These are phyloP conservation scores for Lagenidium giganteum DNA, from an alignment of 352 stramenopile genomes.

Conservation along the genomic window DNA sequence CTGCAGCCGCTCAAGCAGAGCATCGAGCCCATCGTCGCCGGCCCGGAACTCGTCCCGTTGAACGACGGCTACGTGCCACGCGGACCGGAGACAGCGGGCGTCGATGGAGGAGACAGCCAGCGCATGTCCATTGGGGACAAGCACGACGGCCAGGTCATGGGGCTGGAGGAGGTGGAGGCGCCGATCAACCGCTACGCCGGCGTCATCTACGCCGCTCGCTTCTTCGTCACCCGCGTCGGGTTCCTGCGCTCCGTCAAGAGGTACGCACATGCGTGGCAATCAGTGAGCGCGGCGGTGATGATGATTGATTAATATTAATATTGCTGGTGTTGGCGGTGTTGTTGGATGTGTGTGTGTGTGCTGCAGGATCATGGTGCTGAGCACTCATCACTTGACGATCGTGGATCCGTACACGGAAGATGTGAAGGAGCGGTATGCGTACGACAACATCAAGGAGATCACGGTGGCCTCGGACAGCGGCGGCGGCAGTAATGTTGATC, in stretches of 20 bases:
- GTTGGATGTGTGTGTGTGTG: constrained; percentile 5
- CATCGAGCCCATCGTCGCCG: constrained; percentile 53
- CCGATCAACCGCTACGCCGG: constrained; percentile 68
- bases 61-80: constrained; percentile 62
- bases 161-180: constrained; percentile 38
- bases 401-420: constrained; percentile 83
- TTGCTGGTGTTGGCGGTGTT: constrained; percentile 3
- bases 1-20: constrained; percentile 59
- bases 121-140: constrained; percentile 26
- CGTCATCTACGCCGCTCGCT: constrained; percentile 80
- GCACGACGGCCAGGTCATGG: constrained; percentile 25
- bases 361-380: constrained; percentile 71
- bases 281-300: neutral
- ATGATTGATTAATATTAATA: no score
- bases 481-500: constrained; percentile 53
- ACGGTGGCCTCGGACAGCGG: constrained; percentile 66
- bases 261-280: constrained; percentile 13
- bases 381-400: constrained; percentile 73
- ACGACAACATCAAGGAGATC: constrained; percentile 87
- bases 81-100: constrained; percentile 54
- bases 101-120: constrained; percentile 36
- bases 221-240: constrained; percentile 81
- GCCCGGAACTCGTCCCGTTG: constrained; percentile 40
- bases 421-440: constrained; percentile 82
- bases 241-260: constrained; percentile 74